Base-by-base conservation (phyloP, 345 rosid species). In the Carallia brachiata region DNA sequence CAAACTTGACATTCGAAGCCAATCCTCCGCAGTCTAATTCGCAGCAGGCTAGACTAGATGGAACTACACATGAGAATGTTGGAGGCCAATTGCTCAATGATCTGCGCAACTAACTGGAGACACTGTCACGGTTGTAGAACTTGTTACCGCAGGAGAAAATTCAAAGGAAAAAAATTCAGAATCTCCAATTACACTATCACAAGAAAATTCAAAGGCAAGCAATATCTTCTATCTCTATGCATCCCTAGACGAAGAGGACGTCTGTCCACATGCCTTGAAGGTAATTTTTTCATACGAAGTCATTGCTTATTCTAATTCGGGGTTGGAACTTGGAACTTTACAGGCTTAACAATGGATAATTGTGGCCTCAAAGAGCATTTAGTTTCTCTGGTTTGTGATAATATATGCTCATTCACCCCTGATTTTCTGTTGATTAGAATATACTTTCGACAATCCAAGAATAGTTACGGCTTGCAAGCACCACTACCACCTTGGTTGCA, bases 261-360 rank as follows among this genome's bases (percentile, higher is more conserved):
- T 66, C 62, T 84, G 88, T 67, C 83, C 16, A 82, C 77, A 54
- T 86, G 88, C 68, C 85, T 86, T 15, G 81, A 82, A 82, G 88
- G 90, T 80, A 78, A 55, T n/a, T 6, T 15, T 47, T 50, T 15
- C 15, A 16, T 30, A 13, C 28, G 37, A 52, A 18, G 28, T 18
- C 0, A 47, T 1, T 65, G 32, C 40, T 44, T 9, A 5, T 37
- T n/a, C 5, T 57, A 28, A 27, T 37, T 16, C 30, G 12, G 13
- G 27, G 23, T 23, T 23, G 23, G 23, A 23, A 23, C 23, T 55
- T 19, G 59, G 31, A 55, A 44, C 2, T 0, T 44, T 44, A 44
- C 17, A 3, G 50, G 17, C 50, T 3, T 13, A 44, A 13, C 50
- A 13, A 12, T 44, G 17, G 50, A 44, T 10, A 12, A 10, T 44